Evolutionary conservation across 2,329 filamentous ascomycete species (phyloP).

Genomic region (Diaporthe nobilis): DNA sequence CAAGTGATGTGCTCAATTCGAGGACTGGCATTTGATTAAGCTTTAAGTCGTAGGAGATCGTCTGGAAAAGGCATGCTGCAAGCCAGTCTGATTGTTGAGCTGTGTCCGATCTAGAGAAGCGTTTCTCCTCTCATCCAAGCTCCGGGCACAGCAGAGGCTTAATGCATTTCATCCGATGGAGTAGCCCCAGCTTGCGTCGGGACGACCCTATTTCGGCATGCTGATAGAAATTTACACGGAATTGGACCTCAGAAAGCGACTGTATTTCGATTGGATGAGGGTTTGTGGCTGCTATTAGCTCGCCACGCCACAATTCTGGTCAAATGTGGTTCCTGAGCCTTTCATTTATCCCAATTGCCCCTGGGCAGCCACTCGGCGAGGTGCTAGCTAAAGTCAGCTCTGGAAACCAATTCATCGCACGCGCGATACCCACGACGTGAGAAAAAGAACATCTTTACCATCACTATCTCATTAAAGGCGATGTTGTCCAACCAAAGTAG

Average conservation of each 20-base stretch:
- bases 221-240: not conserved
- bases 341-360: not conserved
- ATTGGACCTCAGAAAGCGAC: too few species aligned
- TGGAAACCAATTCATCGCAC: not conserved
- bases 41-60: not conserved
- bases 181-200: not conserved
- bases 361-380: not conserved
- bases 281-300: not conserved
- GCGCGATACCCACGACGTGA: not conserved
- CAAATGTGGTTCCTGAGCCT: not conserved
- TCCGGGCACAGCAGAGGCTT: not conserved
- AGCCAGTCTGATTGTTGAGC: not conserved
- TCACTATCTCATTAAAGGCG: not conserved
- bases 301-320: not conserved
- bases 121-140: not conserved
- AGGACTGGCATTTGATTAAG: not conserved
- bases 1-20: too few species aligned
- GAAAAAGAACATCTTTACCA: too few species aligned
- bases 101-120: slow-evolving; percentile 6
- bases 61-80: not conserved
- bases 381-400: not conserved
- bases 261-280: not conserved
- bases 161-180: slow-evolving; percentile 23
- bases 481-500: not conserved
- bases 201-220: not conserved